Conservation (phyloP, 2,329 filamentous ascomycete genomes). For the Spiromastix sp. region DNA sequence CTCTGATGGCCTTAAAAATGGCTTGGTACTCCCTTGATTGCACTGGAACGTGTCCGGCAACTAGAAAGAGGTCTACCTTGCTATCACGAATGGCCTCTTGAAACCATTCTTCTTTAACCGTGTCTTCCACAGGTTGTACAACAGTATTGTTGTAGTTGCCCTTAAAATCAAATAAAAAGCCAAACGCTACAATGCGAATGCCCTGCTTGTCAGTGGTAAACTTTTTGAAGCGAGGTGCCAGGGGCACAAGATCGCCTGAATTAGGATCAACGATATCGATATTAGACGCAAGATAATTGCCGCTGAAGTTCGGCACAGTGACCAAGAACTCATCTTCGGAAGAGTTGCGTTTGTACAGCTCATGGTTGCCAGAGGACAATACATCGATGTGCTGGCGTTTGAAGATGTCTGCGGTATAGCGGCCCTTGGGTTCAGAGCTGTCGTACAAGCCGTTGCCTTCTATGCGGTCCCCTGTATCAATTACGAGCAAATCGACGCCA, state of each 20-base stretch:
- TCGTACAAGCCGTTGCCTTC: conserved; percentile 96
- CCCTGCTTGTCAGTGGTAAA: conserved; percentile 87
- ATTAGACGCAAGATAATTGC: conserved; percentile 81
- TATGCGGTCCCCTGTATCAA: conserved; percentile 88
- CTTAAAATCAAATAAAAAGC: conserved; percentile 90
- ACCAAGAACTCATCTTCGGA: conserved; percentile 66
- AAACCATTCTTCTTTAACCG: conserved; percentile 81
- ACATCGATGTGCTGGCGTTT: conserved; percentile 74
- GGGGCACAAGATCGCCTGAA: conserved; percentile 59
- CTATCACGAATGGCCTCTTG: conserved; percentile 67
- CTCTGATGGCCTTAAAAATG: conserved; percentile 69
- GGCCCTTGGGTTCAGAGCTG: conserved; percentile 73
- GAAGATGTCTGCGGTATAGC: conserved; percentile 81
- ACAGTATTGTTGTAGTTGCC: conserved; percentile 85
- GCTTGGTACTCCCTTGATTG: conserved; percentile 68
- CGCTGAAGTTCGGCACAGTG: conserved; percentile 73
- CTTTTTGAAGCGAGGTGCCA: conserved; percentile 74
- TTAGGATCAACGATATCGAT: conserved; percentile 72
- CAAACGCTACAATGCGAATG: conserved; percentile 75
- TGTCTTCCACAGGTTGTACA: conserved; percentile 68
- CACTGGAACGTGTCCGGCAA: conserved; percentile 76
- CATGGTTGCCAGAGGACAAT: conserved; percentile 84
- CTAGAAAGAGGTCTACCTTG: conserved; percentile 76
- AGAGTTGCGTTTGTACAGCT: conserved; percentile 75
- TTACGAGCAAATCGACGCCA: conserved; percentile 76